Evolutionary conservation across 108 stramenopile species (phyloP).

Genomic region (Cylindrotheca closterium): DNA sequence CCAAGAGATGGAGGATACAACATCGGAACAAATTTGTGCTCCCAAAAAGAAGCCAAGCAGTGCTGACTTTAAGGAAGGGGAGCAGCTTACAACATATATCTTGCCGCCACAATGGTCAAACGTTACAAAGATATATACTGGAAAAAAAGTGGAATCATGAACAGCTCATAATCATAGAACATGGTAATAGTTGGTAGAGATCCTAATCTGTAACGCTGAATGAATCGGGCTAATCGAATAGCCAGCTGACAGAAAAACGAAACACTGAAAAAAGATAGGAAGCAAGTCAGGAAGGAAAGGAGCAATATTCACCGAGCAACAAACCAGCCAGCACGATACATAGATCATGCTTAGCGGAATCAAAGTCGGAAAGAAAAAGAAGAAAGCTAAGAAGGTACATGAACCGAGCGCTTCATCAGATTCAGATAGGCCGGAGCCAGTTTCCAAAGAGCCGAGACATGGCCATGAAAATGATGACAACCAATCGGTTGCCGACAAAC

Average conservation of each 20-base stretch:
- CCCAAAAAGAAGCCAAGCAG: background rate
- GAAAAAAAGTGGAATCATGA: background rate
- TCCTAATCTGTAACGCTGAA: too few relatives aligned
- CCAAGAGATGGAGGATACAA: background rate
- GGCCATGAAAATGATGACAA: conserved; percentile 28
- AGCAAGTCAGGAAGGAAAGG: too few relatives aligned
- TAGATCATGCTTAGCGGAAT: conserved; percentile 63
- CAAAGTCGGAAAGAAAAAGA: conserved; percentile 60
- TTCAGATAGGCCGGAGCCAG: too few relatives aligned
- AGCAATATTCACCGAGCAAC: too few relatives aligned
- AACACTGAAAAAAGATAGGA: too few relatives aligned
- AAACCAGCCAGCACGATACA: too few relatives aligned
- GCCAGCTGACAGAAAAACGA: too few relatives aligned
- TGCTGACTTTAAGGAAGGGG: background rate
- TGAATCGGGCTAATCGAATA: too few relatives aligned
- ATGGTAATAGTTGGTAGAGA: too few relatives aligned
- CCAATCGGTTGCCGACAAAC: conserved; percentile 47
- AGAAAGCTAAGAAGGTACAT: conserved; percentile 18
- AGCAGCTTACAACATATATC: background rate
- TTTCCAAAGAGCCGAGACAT: too few relatives aligned
- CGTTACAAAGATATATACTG: conserved; percentile 16
- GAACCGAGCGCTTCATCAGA: too few relatives aligned
- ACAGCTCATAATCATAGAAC: background rate
- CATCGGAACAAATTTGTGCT: background rate
- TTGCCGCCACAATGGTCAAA: conserved; percentile 32